Evolutionary conservation across 2,329 filamentous ascomycete genomes (phyloP).

Genomic region (Nectriaceae sp.): DNA sequence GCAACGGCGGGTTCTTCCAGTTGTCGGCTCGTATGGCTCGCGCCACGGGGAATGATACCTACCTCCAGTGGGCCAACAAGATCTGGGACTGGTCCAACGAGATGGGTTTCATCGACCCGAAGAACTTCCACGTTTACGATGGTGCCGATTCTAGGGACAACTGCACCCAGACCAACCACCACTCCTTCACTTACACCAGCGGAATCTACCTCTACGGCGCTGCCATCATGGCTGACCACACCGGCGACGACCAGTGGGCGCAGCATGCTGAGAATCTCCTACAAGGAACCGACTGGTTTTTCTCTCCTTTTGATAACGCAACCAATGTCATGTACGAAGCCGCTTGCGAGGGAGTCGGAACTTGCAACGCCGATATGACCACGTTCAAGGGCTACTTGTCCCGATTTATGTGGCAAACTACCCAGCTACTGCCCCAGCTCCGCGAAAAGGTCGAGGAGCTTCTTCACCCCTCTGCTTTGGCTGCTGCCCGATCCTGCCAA

Average conservation of each 20-base stretch:
- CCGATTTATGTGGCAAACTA: conserved; percentile 63
- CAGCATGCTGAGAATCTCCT: conserved; percentile 55
- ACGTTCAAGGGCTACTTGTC: conserved; percentile 70
- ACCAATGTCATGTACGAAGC: conserved; percentile 66
- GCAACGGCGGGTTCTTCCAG: conserved; percentile 83
- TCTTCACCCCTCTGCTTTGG: conserved; percentile 54
- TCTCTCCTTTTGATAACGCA: conserved; percentile 51
- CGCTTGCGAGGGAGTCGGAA: conserved; percentile 60
- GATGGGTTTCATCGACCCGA: conserved; percentile 57
- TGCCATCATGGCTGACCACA: conserved; percentile 64
- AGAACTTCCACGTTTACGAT: conserved; percentile 59
- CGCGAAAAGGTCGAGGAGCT: conserved; percentile 46
- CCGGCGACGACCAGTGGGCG: conserved; percentile 54
- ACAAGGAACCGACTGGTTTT: conserved; percentile 54
- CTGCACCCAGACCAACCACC: conserved; percentile 53
- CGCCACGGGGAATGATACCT: conserved; percentile 67
- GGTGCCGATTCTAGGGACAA: conserved; percentile 57
- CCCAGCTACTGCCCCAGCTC: conserved; percentile 58
- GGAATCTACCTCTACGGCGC: conserved; percentile 68
- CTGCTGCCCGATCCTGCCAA: conserved; percentile 58
- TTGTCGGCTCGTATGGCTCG: conserved; percentile 74
- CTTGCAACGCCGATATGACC: conserved; percentile 64
- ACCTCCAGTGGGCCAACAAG: conserved; percentile 66
- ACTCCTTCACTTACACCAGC: conserved; percentile 66
- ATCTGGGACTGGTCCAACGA: conserved; percentile 65